A percentile compares a stretch with the other conserved stretches of the same genome.
Conservation (phyloP, 495 filamentous ascomycete species). For the Penicillium steckii region DNA sequence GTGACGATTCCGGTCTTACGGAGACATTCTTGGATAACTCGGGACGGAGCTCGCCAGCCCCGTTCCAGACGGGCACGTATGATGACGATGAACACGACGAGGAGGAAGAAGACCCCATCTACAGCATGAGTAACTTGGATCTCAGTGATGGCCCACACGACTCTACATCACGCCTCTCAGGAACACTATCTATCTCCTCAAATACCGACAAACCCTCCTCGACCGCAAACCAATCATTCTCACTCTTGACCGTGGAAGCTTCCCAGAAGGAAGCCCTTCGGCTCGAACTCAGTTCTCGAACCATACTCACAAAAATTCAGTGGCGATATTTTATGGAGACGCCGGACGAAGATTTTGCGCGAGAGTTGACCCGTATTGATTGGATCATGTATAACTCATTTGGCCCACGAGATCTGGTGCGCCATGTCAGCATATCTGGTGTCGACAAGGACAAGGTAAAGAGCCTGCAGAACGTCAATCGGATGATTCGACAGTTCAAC, state of each 20-base stretch:
- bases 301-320: constrained; percentile 68
- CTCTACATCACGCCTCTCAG: constrained; percentile 39
- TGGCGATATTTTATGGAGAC: constrained; percentile 83
- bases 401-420: constrained; percentile 87
- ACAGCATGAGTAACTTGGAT: constrained; percentile 44
- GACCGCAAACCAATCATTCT: constrained; percentile 45
- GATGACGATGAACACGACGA: constrained; percentile 30
- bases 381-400: constrained; percentile 98
- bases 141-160: constrained; percentile 42
- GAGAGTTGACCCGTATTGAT: constrained; percentile 91
- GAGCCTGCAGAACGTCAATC: constrained; percentile 80
- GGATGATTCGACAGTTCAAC: constrained; percentile 95
- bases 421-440: constrained; percentile 76
- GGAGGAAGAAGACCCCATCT: constrained; percentile 42
- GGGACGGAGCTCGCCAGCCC: constrained; percentile 39
- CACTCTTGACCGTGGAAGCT: constrained; percentile 59
- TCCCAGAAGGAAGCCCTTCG: constrained; percentile 70
- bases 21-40: constrained; percentile 43
- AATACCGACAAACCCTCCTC: constrained; percentile 38
- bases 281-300: constrained; percentile 60
- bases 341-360: constrained; percentile 77
- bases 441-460: constrained; percentile 73
- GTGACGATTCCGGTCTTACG: constrained; percentile 35
- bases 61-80: constrained; percentile 29
- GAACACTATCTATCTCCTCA: constrained; percentile 41